Evolutionary conservation across 2,329 filamentous ascomycete genomes (phyloP), one percentile per base, ranked within the genome.

Genomic region (Paecilomyces fulvus): DNA sequence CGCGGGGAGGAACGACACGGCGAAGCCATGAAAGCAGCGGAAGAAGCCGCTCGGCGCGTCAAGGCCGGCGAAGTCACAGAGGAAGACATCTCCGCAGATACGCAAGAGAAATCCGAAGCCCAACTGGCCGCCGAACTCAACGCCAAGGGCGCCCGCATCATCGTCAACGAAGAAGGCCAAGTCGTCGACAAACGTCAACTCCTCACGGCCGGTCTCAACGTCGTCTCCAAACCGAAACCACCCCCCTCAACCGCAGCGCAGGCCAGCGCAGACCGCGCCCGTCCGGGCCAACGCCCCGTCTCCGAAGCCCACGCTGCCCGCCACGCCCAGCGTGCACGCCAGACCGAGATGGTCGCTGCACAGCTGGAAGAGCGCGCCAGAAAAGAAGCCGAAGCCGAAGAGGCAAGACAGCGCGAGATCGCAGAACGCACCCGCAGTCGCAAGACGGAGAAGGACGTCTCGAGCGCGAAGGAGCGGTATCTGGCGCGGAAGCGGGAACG

Each of bases 131-230:
- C 77, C 23, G 81, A 85, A 56, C 65, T 84, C 43, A 80, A 79
- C 54, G 75, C 76, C 9, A 64, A 64, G 7, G 76, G 75, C 20
- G 82, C 81, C 25, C 75, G 78, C 30, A 75, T 86, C 49, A 73
- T 79, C 10, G 63, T 86, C 59, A 86, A 86, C 60, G 84, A 87
- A 37, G 84, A 87, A 48, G 84, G 84, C 2, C 79, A 85, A 60
- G 77, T 87, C 8, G 80, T 83, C 30, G 84, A 87, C 63, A 86
- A 85, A 68, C 76, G 83, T 6, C 82, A 86, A 63, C 70, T 87
- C 2, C 76, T 87, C 8, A 75, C 76, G 30, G 84, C 83, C 2
- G 84, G 84, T 20, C 69, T 87, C 52, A 87, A 87, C 62, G 77
- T 86, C 37, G 79, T 79, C 1, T 74, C 78, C 2, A 83, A 82